Evolutionary conservation across 202 grass and related monocot genomes (phyloP).

Genomic region (Eragrostis tef): DNA sequence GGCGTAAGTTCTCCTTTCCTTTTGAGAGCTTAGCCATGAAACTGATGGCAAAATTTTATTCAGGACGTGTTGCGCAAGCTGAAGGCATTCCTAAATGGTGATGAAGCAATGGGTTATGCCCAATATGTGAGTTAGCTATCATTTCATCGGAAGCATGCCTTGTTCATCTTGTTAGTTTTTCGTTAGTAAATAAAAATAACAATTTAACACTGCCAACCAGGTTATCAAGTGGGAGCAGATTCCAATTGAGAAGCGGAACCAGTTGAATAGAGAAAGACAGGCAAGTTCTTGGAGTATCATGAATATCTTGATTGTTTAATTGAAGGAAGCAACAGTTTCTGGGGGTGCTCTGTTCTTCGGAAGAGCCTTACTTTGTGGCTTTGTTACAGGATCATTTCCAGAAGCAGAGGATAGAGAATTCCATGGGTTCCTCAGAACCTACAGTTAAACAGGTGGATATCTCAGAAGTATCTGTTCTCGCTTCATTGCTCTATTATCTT

Average conservation of each 20-base stretch:
- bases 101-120: constrained; percentile 74
- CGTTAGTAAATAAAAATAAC: constrained; percentile 25
- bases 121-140: constrained; percentile 74
- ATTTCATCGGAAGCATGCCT: background rate
- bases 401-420: constrained; percentile 95
- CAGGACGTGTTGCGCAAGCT: constrained; percentile 86
- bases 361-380: constrained; percentile 39
- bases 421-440: constrained; percentile 87
- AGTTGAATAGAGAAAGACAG: constrained; percentile 92
- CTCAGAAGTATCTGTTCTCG: background rate
- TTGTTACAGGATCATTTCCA: constrained; percentile 93
- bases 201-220: constrained; percentile 45
- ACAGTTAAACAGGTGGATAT: constrained; percentile 83
- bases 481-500: background rate
- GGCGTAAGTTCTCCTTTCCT: background rate
- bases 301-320: constrained; percentile 33
- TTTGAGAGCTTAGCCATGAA: constrained; percentile 17
- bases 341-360: background rate
- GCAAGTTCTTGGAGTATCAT: constrained; percentile 40
- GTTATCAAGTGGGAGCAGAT: constrained; percentile 99
- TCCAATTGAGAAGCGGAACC: constrained; percentile 68
- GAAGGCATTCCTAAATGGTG: constrained; percentile 73
- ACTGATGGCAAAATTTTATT: constrained; percentile 42
- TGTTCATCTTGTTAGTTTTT: constrained; percentile 26
- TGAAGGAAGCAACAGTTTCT: background rate